Conservation (phyloP, 768 basidiomycete species). For the Phlebiopsis flavidoalba region DNA sequence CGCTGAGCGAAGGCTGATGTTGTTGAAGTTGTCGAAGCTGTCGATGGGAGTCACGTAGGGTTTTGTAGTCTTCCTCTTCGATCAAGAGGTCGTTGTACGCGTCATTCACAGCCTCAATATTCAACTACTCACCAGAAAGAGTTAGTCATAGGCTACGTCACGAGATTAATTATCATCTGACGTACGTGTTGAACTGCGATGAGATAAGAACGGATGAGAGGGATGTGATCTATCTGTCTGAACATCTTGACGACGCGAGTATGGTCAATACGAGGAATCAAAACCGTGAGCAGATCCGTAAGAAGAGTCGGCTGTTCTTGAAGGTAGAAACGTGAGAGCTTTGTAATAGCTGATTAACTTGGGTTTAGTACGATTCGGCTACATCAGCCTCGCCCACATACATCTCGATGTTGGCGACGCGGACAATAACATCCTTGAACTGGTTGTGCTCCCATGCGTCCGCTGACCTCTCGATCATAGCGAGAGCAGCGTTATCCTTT, state of each 20-base stretch:
- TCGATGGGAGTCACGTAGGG: constrained; percentile 96
- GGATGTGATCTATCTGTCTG: constrained; percentile 91
- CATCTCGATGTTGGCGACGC: constrained; percentile 98
- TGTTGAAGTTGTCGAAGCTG: constrained; percentile 98
- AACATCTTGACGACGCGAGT: constrained; percentile 94
- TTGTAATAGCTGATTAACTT: constrained; percentile 80
- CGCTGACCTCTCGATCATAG: constrained; percentile 98
- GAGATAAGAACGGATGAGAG: constrained; percentile 92
- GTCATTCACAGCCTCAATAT: constrained; percentile 95
- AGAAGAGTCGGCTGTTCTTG: constrained; percentile 90
- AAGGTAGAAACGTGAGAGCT: constrained; percentile 88
- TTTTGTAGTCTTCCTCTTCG: constrained; percentile 98
- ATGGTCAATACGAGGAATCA: constrained; percentile 94
- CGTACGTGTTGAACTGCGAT: constrained; percentile 92
- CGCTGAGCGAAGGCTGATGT: constrained; percentile 78
- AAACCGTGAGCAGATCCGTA: constrained; percentile 87
- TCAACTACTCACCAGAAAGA: constrained; percentile 48
- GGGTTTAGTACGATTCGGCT: neutral
- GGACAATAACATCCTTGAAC: constrained; percentile 97
- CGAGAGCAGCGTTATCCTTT: constrained; percentile 93
- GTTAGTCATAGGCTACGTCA: neutral
- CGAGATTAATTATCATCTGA: neutral
- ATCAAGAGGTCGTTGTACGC: constrained; percentile 98
- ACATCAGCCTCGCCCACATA: constrained; percentile 28
- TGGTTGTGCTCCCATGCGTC: constrained; percentile 99